Evolutionary conservation across 2,329 filamentous ascomycete genomes (phyloP), one percentile per base, ranked within the genome.

Genomic region (Emericellopsis cladophorae): DNA sequence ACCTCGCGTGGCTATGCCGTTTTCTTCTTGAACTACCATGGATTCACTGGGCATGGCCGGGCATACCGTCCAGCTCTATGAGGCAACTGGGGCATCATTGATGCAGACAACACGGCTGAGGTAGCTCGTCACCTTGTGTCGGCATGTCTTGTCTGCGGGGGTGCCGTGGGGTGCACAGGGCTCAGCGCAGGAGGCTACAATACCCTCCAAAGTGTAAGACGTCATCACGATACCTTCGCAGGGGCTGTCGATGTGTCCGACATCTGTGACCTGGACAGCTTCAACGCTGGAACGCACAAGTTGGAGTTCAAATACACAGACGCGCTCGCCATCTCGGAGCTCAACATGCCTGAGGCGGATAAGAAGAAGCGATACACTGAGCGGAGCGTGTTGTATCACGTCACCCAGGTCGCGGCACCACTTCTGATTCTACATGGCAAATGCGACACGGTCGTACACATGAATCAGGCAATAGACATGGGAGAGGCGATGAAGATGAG

Each of bases 381-480:
- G 35, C 56, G 72, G 11, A 74, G 70, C 42, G 69, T 72, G 0
- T 52, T 70, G 12, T 64, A 61, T 36, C 61, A 68, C 40, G 69
- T 65, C 0, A 57, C 64, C n/a, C 58, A 60, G 40, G 72, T 75
- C 41, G 57, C 54, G 32, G 56, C 66, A 2, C 70, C 72, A 1
- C 49, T 80, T 18, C 52, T 79, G 31, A 54, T 81, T n/a, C 47
- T 80, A 5, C 70, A 78, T 18, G 76, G 76, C 0, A 62, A 61
- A 2, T 57, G 57, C 4, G 77, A 81, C 48, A 67, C 66, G 33
- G 66, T 80, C 2, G 76, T 79, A 14, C 76, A 75, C 0, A 52
- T 72, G n/a, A 60, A 65, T 14, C 76, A 81, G 51, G 70, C 71
- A 3, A 56, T 63, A 26, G 62, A 69, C 40, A 72, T 81, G 53